A percentile compares a stretch with the other conserved stretches of the same genome.
These are phyloP conservation scores for Hypoxylon fuscum DNA, from an alignment of 495 filamentous ascomycete genomes.

Conservation along the genomic window DNA sequence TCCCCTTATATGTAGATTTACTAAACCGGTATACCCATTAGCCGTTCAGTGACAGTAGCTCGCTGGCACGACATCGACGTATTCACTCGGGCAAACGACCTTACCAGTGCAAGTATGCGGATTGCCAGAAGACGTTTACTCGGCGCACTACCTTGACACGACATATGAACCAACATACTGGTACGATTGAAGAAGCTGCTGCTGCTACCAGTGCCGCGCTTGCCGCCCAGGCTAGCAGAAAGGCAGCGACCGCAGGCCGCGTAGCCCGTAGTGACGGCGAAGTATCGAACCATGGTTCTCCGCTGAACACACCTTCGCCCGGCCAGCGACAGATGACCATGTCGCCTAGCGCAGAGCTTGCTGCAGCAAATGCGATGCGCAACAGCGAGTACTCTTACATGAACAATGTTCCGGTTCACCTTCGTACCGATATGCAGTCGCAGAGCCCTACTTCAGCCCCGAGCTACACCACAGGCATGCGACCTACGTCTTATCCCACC, in stretches of 20 bases:
- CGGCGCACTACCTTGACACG: conserved; percentile 92
- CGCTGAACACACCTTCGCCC: conserved; percentile 86
- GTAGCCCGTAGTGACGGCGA: conserved; percentile 74
- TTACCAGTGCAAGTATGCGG: conserved; percentile 96
- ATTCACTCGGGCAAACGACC: conserved; percentile 97
- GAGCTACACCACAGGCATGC: conserved; percentile 66
- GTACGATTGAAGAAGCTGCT: conserved; percentile 92
- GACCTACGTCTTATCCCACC: conserved; percentile 78
- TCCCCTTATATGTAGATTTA: conserved; percentile 30
- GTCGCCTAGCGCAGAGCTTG: conserved; percentile 81
- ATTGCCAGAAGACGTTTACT: conserved; percentile 99
- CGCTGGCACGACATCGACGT: conserved; percentile 88
- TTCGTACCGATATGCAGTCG: conserved; percentile 81
- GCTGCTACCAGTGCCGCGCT: conserved; percentile 75
- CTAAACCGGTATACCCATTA: conserved; percentile 50
- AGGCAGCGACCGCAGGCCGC: conserved; percentile 50
- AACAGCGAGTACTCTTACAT: conserved; percentile 76
- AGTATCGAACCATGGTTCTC: conserved; percentile 80
- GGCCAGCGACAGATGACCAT: conserved; percentile 77
- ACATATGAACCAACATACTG: conserved; percentile 95
- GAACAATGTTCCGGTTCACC: conserved; percentile 79
- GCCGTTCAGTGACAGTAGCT: conserved; percentile 99
- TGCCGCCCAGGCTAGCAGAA: conserved; percentile 63
- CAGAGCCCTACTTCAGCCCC: conserved; percentile 71
- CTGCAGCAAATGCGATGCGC: conserved; percentile 75